These are phyloP conservation scores for Lecanosticta acicola DNA, from an alignment of 2,329 filamentous ascomycete genomes.

Conservation along the genomic window DNA sequence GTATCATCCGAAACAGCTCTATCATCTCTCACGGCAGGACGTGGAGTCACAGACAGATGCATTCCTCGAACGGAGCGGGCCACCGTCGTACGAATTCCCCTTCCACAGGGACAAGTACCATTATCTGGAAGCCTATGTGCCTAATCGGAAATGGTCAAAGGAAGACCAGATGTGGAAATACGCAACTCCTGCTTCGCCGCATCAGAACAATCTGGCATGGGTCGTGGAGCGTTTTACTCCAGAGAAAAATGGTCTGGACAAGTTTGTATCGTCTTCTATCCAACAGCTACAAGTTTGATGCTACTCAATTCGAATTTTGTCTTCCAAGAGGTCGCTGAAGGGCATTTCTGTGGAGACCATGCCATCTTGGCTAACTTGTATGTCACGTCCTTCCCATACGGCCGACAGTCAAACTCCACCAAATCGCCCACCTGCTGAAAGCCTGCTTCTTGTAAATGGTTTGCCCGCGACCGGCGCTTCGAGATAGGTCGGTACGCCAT, in stretches of 20 bases:
- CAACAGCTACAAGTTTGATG: not conserved
- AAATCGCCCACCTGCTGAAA: not conserved
- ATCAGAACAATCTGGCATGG: slow-evolving; percentile 38
- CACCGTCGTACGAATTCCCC: slow-evolving; percentile 49
- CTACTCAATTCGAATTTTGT: no score
- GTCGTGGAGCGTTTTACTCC: slow-evolving; percentile 15
- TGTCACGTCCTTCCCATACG: not conserved
- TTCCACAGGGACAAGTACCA: slow-evolving; percentile 56
- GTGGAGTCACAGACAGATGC: slow-evolving; percentile 43
- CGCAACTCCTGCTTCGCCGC: slow-evolving; percentile 29
- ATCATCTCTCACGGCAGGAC: slow-evolving; percentile 45
- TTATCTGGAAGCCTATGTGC: slow-evolving; percentile 53
- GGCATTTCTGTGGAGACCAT: no score
- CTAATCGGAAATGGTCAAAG: slow-evolving; percentile 51
- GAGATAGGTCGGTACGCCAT: not conserved
- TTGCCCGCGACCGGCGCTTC: not conserved
- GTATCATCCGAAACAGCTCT: slow-evolving; percentile 29
- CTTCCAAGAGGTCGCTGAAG: no score
- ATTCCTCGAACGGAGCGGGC: slow-evolving; percentile 49
- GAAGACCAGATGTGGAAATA: slow-evolving; percentile 48
- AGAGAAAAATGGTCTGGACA: not conserved
- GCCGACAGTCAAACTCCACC: not conserved
- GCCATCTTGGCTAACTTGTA: not conserved
- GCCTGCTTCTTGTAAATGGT: not conserved
- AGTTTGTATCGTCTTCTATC: not conserved